Base-by-base conservation (phyloP, 495 filamentous ascomycete genomes). In the Penicillium cinerascens region DNA sequence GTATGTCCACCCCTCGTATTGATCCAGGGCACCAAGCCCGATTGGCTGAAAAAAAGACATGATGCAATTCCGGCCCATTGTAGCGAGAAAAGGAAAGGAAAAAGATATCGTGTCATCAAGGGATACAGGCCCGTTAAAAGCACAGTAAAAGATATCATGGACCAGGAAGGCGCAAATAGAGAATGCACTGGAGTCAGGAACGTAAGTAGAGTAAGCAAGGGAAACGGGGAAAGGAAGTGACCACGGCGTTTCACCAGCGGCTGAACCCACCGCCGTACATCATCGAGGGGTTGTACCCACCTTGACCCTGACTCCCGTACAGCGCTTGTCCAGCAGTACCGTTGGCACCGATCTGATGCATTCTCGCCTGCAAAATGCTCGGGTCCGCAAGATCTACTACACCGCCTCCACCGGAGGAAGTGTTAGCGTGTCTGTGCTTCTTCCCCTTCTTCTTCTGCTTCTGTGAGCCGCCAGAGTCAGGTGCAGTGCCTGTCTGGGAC, bases 381-480 rank as follows among this genome's bases (percentile, higher is more conserved):
- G 92, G 90, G 88, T 96, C 91, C 80, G 88, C 88, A 91, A 95
- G 88, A 92, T 97, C 90, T 80, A 95, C 91, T 90, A 95, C 84
- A 82, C 87, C 90, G 79, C 90, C 90, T 82, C 89, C 89, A 82
- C 89, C 92, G 85, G 91, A 93, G 88, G 91, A 95, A 92, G 91
- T 95, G 88, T 95, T 95, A 93, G 91, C 91, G 87, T 96, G 90
- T 86, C 90, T 95, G 78, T 95, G 91, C 87, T 95, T 93, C 85
- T 95, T 95, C 83, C 89, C 90, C 88, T 96, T 95, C 88, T 95
- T 96, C 88, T 93, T 96, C 84, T 91, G 87, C 86, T 95, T 95
- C 78, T 82, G 80, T 69, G 85, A 82, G 75, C 84, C 55, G 47
- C 63, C 87, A 80, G 84, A 83, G 68, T 91, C 89, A 81, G 89